Percentiles rank a stretch among this genome's conserved stretches.
phyloP scores from a whole-genome alignment of 768 basidiomycete species.

The Trametopsis cervina region DNA sequence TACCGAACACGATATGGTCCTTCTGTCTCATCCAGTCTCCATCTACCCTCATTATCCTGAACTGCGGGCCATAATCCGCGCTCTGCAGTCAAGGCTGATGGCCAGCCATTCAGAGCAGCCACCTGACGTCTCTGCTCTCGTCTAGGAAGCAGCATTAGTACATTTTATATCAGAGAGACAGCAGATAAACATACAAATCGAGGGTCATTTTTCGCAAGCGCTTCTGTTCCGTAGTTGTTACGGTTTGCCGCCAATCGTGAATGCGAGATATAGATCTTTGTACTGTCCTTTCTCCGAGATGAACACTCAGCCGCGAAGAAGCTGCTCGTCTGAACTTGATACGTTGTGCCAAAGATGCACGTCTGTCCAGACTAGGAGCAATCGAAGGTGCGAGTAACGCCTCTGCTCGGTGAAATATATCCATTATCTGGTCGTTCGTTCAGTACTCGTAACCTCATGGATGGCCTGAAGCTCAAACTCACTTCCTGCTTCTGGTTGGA shows the following conservation, averaged over 20 bases:
- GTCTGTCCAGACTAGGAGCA: constrained; percentile 46
- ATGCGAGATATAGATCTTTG: constrained; percentile 58
- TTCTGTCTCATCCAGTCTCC: constrained; percentile 89
- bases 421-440: constrained; percentile 41
- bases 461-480: constrained; percentile 9
- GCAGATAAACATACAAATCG: constrained; percentile 51
- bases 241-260: constrained; percentile 67
- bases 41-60: constrained; percentile 38
- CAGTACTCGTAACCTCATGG: not conserved
- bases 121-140: constrained; percentile 73
- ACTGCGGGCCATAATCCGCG: constrained; percentile 73
- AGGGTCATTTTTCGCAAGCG: constrained; percentile 61
- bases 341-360: constrained; percentile 45
- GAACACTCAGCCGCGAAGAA: constrained; percentile 53
- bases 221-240: constrained; percentile 64
- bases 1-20: constrained; percentile 84
- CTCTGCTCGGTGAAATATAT: constrained; percentile 49
- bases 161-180: not conserved
- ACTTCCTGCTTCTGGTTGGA: constrained; percentile 72
- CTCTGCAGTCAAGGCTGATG: constrained; percentile 58
- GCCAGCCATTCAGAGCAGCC: constrained; percentile 52
- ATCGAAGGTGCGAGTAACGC: constrained; percentile 40
- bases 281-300: constrained; percentile 54
- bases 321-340: constrained; percentile 44
- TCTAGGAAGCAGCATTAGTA: constrained; percentile 31